A percentile compares a stretch with the other conserved stretches of the same genome.
These are phyloP conservation scores for Cercospora beticola DNA, from an alignment of 2,329 filamentous ascomycete genomes.

Conservation along the genomic window DNA sequence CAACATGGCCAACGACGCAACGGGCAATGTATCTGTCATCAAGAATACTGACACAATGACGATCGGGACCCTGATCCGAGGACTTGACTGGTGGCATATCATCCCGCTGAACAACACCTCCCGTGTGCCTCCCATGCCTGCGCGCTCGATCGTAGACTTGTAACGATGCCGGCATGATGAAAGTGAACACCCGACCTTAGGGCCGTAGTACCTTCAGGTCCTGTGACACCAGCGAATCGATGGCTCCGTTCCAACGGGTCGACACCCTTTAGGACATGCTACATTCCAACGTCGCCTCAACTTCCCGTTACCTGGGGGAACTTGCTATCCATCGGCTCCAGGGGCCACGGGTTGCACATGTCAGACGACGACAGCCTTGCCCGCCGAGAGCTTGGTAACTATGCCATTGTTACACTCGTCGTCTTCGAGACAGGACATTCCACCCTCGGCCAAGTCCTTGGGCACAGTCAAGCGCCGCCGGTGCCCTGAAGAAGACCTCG, in stretches of 20 bases:
- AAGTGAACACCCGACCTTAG: not conserved
- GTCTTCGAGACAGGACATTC: constrained; percentile 34
- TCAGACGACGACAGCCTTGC: constrained; percentile 18
- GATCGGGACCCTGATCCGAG: not conserved
- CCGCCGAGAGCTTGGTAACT: constrained; percentile 9
- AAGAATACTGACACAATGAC: not conserved
- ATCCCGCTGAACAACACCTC: not conserved
- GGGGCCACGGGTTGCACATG: constrained; percentile 14
- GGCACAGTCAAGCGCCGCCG: constrained; percentile 26
- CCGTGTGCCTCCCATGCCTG: not conserved
- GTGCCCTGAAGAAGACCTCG: constrained; percentile 13
- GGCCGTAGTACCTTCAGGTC: not conserved
- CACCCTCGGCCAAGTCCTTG: constrained; percentile 17
- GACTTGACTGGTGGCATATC: not conserved
- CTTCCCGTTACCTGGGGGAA: constrained; percentile 30
- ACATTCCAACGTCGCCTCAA: constrained; percentile 21
- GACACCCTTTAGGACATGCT: constrained; percentile 8
- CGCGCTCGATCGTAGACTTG: not conserved
- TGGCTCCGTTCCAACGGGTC: constrained; percentile 7
- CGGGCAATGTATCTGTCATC: not conserved
- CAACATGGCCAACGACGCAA: not conserved
- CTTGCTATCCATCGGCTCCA: not conserved
- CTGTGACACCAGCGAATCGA: not conserved
- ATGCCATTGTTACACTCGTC: constrained; percentile 33
- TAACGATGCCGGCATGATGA: not conserved